These are phyloP conservation scores for Anthoceros angustus DNA, from an alignment of 225 moss, liverwort and hornwort genomes.

Conservation along the genomic window DNA sequence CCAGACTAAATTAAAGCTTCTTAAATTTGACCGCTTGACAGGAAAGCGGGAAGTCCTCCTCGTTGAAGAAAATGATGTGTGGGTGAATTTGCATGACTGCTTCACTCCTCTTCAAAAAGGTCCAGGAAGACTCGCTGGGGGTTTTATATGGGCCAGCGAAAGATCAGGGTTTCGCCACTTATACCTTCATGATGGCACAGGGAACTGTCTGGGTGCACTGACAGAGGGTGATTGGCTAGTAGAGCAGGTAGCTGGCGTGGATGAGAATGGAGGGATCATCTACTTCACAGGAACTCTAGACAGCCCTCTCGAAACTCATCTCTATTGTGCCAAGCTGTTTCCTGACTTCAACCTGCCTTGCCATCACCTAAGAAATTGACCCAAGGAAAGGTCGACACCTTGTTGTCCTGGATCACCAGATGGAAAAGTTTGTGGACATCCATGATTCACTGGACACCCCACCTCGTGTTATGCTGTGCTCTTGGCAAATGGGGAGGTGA, in stretches of 20 bases:
- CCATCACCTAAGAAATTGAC: slow-evolving; percentile 73
- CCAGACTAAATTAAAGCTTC: slow-evolving; percentile 70
- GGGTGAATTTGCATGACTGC: slow-evolving; percentile 97
- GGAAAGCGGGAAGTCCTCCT: slow-evolving; percentile 57
- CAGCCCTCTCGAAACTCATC: slow-evolving; percentile 86
- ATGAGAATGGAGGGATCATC: slow-evolving; percentile 72
- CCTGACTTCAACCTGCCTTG: slow-evolving; percentile 44
- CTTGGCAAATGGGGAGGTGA: slow-evolving; percentile 62
- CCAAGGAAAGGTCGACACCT: slow-evolving; percentile 76
- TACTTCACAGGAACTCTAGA: slow-evolving; percentile 80
- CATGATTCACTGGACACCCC: slow-evolving; percentile 90
- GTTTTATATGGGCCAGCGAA: slow-evolving; percentile 94
- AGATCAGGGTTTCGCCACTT: slow-evolving; percentile 78
- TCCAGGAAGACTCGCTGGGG: slow-evolving; percentile 51
- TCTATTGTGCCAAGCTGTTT: slow-evolving; percentile 69
- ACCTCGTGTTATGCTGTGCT: slow-evolving; percentile 73
- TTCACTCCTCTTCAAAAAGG: slow-evolving; percentile 72
- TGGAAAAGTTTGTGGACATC: slow-evolving; percentile 95
- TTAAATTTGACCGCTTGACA: slow-evolving; percentile 58
- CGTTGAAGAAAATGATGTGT: slow-evolving; percentile 68
- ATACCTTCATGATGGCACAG: slow-evolving; percentile 68
- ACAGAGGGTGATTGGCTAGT: slow-evolving; percentile 88
- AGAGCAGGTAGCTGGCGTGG: slow-evolving; percentile 84
- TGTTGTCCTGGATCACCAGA: slow-evolving; percentile 93
- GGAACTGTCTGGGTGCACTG: slow-evolving; percentile 59